These are phyloP conservation scores for Acanthamoeba royreba DNA, from an alignment of 208 protist genomes.

Conservation along the genomic window DNA sequence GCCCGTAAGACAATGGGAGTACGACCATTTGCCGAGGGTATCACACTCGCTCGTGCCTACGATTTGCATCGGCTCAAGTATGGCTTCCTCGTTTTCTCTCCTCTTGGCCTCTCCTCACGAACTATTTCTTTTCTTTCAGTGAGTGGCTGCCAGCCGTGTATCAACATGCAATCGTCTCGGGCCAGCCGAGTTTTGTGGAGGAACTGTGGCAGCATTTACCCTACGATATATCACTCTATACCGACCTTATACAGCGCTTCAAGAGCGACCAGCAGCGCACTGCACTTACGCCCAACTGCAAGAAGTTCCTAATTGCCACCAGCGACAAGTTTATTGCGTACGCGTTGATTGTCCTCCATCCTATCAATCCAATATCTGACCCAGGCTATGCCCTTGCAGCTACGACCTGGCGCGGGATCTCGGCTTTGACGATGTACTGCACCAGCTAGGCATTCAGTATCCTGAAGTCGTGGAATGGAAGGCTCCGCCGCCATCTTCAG, in stretches of 20 bases:
- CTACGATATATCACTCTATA: background rate
- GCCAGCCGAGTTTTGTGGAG: background rate
- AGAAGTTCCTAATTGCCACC: background rate
- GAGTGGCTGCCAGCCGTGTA: background rate
- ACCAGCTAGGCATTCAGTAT: background rate
- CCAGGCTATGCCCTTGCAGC: background rate
- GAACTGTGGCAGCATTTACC: background rate
- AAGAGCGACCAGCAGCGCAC: background rate
- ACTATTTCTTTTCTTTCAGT: background rate
- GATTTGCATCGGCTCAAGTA: background rate
- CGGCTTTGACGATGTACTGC: background rate
- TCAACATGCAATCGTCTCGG: background rate
- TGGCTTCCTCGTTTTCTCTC: background rate
- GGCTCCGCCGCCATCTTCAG: background rate
- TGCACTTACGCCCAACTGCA: background rate
- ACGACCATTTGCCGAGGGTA: background rate
- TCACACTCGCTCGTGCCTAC: background rate
- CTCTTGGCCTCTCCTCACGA: background rate
- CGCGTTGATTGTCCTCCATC: background rate
- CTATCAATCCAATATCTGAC: background rate
- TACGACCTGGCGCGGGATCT: background rate
- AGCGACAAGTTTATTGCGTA: background rate
- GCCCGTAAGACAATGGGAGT: background rate
- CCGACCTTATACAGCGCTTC: background rate
- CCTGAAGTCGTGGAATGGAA: background rate